phyloP scores from a whole-genome alignment of 306 rosid species.

The Gillenia trifoliata region DNA sequence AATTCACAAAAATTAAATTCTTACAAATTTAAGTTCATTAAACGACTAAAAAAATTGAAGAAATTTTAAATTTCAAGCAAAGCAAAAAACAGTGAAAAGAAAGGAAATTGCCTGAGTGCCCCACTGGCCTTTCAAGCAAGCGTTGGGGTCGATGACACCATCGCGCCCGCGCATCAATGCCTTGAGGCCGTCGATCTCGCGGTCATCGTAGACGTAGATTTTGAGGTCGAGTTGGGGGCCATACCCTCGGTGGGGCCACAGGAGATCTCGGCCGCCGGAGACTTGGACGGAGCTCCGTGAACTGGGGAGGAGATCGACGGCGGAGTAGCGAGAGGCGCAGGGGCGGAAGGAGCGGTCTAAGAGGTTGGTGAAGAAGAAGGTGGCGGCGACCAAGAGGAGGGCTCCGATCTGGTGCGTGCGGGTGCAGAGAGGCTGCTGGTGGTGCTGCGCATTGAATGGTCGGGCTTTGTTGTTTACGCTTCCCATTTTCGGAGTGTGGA shows the following conservation, averaged over 20 bases:
- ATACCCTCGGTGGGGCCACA: slow-evolving; percentile 60
- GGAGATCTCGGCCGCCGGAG: slow-evolving; percentile 27
- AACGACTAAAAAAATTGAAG: too few relatives aligned
- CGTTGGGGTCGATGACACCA: slow-evolving; percentile 48
- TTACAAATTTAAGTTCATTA: background rate
- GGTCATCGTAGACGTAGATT: slow-evolving; percentile 72
- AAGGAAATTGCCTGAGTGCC: slow-evolving; percentile 70
- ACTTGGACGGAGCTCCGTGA: slow-evolving; percentile 21
- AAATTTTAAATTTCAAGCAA: background rate
- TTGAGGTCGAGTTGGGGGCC: slow-evolving; percentile 60
- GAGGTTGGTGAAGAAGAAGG: slow-evolving; percentile 67
- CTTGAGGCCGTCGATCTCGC: slow-evolving; percentile 67
- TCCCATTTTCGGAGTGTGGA: slow-evolving; percentile 22
- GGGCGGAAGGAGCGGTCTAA: slow-evolving; percentile 41
- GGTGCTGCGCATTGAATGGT: slow-evolving; percentile 30
- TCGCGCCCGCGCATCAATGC: slow-evolving; percentile 63
- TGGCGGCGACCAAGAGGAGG: slow-evolving; percentile 46
- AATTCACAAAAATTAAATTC: background rate
- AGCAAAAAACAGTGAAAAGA: background rate
- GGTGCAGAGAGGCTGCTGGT: slow-evolving; percentile 47
- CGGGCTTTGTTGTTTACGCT: slow-evolving; percentile 47
- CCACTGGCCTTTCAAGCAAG: slow-evolving; percentile 94
- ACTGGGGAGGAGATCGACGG: slow-evolving; percentile 20
- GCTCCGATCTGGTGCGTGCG: slow-evolving; percentile 84
- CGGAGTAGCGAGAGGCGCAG: slow-evolving; percentile 14